Base-by-base conservation (phyloP, 2,329 filamentous ascomycete species). In the Aspergillus sojae region DNA sequence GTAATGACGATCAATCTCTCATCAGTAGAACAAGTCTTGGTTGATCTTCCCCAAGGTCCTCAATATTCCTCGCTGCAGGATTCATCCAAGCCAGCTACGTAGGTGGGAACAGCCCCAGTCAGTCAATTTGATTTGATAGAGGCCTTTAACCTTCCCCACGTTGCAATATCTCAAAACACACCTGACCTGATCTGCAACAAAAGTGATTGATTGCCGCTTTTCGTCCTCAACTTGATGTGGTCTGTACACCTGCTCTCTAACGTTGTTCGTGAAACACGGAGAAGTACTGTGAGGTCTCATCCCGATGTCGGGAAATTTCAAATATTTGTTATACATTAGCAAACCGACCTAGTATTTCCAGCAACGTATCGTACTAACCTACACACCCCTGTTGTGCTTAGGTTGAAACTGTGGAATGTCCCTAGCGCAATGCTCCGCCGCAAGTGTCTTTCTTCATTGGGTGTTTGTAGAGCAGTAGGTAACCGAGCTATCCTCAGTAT, bases 41-140 rank as follows among this genome's bases (percentile, higher is more conserved):
- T 21, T 39, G 60, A 62, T 62, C 60, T 57, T 45, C 60, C 60
- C 60, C 23, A 62, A 57, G 43, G 54, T 57, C 54, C 50, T 54
- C 50, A 54, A 21, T 54, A 54, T 11, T 54, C 2, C 50, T 54
- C 30, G 50, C 46, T 50, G 16, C 26, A 50, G 46, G 46, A 50
- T 50, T 26, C 26, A 50, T 28, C 46, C 26, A 30, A 36, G 50
- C 30, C 50, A 23, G 28, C 50, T 36, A n/a, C 30, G 21, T 19
- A 21, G n/a, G 30, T 54, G 50, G 50, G 50, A 54, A 54, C 30
- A n/a, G 50, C 30, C 19, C n/a, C 32, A 36, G 32, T 36, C 30
- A 36, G n/a, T 54, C 50, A 36, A 54, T 21, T 36, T 54, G 50
- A 54, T 54, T 54, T 54, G 50, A 23, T 54, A 30, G 19, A 12